Base-by-base conservation (phyloP, 257 asterid genomes). In the Solanum pimpinellifolium region DNA sequence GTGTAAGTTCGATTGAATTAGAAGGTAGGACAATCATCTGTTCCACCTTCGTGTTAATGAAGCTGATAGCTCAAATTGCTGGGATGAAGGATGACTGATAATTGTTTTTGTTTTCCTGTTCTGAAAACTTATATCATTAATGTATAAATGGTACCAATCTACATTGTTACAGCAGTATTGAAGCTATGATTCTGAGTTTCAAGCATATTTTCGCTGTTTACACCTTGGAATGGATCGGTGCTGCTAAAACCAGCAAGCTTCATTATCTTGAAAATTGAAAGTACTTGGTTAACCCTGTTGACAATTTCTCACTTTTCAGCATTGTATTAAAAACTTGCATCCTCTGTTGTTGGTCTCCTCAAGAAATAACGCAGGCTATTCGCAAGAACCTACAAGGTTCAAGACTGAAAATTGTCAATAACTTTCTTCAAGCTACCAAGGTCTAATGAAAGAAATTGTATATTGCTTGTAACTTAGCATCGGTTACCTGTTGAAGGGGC, bases 331-430 rank as follows among this genome's bases (percentile, higher is more conserved):
- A 97, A 97, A 85, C 99, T 97, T 9, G 94, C 90, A 70, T 97
- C 99, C 70, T 96, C 99, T 11, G 99, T 97, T 87, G 88, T 77
- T 44, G 99, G 99, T 88, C 97, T 91, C 91, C 97, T 94, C 95
- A 97, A 88, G 90, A 87, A 97, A 73, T 97, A 97, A 65, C 98
- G 92, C 91, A 97, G 90, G 81, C 99, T 95, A 88, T 96, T 96
- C 9, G 88, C 95, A 88, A 97, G 93, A 89, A 97, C 99, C 99
- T 97, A 96, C 89, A 70, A 88, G 14, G 75, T 60, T 84, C 31
- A 41, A 82, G 44, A 25, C 42, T 46, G 87, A 80, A 80, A 29
- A 15, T 20, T 49, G 20, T 80, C 69, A 49, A 29, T 49, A 80
- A 29, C 33, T 80, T 18, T 49, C 69, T 47, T 49, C 29, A 80